Base-by-base conservation (phyloP, 495 filamentous ascomycete genomes). In the Aspergillus funiculosus region DNA sequence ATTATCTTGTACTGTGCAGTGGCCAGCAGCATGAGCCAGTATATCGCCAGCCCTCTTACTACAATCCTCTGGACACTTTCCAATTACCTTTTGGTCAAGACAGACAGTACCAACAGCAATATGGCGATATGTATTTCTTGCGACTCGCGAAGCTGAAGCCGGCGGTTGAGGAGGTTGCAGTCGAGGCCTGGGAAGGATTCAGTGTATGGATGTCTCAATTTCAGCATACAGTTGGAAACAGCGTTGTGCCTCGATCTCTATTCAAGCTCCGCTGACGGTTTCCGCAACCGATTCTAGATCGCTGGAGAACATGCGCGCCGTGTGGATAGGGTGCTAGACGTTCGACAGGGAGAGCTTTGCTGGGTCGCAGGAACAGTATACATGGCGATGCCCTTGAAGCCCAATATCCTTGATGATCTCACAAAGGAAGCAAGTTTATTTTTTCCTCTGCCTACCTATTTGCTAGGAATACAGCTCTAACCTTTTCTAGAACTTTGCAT, bases 331-430 rank as follows among this genome's bases (percentile, higher is more conserved):
- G 94, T 96, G 26, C 75, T 99, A 7, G 91, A 96, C 71, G 94
- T 99, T 10, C 79, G 92, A 56, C 94, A 96, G 63, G 92, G 92
- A 40, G 82, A 96, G 65, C 68, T 97, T 19, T 96, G 94, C 65
- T 99, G 91, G 90, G 85, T 99, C 35, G 73, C 79, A 0, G 94
- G 94, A 6, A 99, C 94, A 0, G 79, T 95, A 21, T 99, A 92
- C 50, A 94, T 96, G 83, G 90, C 96, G 48, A 87, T 97, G 88
- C 82, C 86, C 11, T 61, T 96, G 55, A 99, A 99, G 63, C 94
- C 94, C 0, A 96, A 95, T 57, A 89, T 99, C 67, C 71, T 99
- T 24, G 91, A 95, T 18, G 94, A 99, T 53, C 80, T 99, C 22
- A 82, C 84, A 4, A 94, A 94, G 66, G 89, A 97, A 62, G 87